Evolutionary conservation across 768 basidiomycete species (phyloP), one percentile per base, ranked within the genome.

Genomic region (Pleurotus giganteus): DNA sequence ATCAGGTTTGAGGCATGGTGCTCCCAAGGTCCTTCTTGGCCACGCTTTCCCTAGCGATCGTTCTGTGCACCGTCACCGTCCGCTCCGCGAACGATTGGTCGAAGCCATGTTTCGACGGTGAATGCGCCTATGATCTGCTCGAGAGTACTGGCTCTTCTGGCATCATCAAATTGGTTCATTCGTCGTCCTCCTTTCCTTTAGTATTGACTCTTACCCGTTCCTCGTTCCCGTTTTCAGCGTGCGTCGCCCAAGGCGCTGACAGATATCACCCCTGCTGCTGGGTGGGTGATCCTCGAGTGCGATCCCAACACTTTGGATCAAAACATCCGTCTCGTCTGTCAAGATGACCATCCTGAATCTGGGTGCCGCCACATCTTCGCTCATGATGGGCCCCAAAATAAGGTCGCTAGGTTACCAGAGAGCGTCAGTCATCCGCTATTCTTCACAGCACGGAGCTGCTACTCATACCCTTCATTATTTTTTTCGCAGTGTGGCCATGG

Each of bases 371-470:
- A 76, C 52, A 63, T 81, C 11, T 75, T 69, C 56, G 57, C 59
- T 39, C 61, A 66, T 27, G 61, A 61, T 36, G 73, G 74, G 19
- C 71, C 78, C 0, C 74, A 69, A n/a, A 75, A 74, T 55, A 82
- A 78, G 57, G 63, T 84, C 19, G 80, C 82, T 26, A 72, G 81
- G 15, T 61, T 84, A 3, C 82, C 83, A 4, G 73, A 83, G 58
- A 68, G 67, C 49, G 82, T 83, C 50, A 42, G 75, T 69, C n/a
- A n/a, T n/a, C 42, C 21, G 45, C 4, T 12, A 7, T 21, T 44
- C 19, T 21, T 34, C 32, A n/a, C 32, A 8, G 32, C 15, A 15
- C 7, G 2, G 9, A 24, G 8, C 37, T 17, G 9, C 4, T 7
- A 34, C 28, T 11, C 23, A 29, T n/a, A n/a, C n/a, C n/a, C n/a